Percentiles rank a stretch among this genome's conserved stretches.
Conservation (phyloP, 1,139 yeast genomes). For the Suhomyces maxii region DNA sequence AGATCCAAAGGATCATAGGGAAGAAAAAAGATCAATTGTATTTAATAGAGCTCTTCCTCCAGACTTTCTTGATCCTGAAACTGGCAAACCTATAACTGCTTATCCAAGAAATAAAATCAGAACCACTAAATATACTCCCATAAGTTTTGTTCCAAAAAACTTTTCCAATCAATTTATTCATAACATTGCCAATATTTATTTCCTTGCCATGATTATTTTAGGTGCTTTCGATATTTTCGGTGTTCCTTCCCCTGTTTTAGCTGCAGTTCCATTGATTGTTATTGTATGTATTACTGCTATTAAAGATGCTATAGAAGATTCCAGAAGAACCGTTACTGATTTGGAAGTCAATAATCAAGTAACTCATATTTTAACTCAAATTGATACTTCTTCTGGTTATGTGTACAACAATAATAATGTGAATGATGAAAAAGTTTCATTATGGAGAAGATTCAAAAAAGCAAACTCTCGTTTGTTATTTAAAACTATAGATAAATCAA, state of each 20-base stretch:
- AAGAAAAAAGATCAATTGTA: slow-evolving; percentile 55
- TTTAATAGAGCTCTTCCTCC: slow-evolving; percentile 71
- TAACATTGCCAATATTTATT: slow-evolving; percentile 58
- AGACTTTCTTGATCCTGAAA: slow-evolving; percentile 51
- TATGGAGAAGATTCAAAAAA: slow-evolving; percentile 64
- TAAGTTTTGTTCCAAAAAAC: slow-evolving; percentile 55
- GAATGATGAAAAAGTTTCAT: slow-evolving; percentile 48
- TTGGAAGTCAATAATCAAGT: slow-evolving; percentile 53
- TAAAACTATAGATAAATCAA: slow-evolving; percentile 28
- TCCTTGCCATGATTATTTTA: slow-evolving; percentile 49
- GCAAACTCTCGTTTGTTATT: slow-evolving; percentile 36
- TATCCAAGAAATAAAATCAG: slow-evolving; percentile 59
- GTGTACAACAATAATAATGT: slow-evolving; percentile 45
- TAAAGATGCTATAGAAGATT: slow-evolving; percentile 61
- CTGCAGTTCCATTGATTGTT: slow-evolving; percentile 60
- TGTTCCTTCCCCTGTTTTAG: slow-evolving; percentile 55
- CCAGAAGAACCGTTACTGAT: slow-evolving; percentile 53
- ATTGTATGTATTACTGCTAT: slow-evolving; percentile 55
- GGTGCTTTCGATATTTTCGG: slow-evolving; percentile 59
- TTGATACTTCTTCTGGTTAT: slow-evolving; percentile 8
- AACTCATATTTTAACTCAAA: slow-evolving; percentile 43
- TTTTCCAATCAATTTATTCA: slow-evolving; percentile 47
- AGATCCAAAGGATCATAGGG: slow-evolving; percentile 44
- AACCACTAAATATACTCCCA: slow-evolving; percentile 61
- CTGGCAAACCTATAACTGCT: slow-evolving; percentile 29